A percentile compares a stretch with the other conserved stretches of the same genome.
Conservation (phyloP, 2,329 filamentous ascomycete genomes). For the Pestalotiopsis sp. region DNA sequence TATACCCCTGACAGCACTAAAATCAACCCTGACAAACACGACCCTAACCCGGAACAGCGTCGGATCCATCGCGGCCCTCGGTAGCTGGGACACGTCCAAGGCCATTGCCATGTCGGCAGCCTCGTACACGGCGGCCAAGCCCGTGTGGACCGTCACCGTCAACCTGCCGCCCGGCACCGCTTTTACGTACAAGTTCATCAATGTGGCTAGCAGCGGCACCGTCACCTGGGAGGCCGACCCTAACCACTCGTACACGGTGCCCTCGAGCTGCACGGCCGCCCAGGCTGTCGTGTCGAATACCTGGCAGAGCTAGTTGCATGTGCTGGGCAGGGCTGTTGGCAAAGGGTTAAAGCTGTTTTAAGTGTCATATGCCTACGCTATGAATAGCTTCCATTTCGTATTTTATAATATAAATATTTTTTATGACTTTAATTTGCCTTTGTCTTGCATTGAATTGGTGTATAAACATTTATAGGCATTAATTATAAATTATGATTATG, state of each 20-base stretch:
- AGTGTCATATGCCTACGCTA: not conserved
- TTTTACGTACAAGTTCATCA: constrained; percentile 60
- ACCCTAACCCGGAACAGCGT: constrained; percentile 14
- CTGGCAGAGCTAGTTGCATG: constrained; percentile 22
- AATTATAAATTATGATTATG: too few species aligned
- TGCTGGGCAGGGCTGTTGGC: not conserved
- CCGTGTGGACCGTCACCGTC: constrained; percentile 53
- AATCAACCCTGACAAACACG: too few species aligned
- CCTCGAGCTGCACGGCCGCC: constrained; percentile 22
- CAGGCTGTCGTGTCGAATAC: constrained; percentile 23
- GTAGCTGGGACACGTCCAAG: constrained; percentile 49
- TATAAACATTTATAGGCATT: too few species aligned
- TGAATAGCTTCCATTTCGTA: too few species aligned
- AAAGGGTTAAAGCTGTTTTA: not conserved
- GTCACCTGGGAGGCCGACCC: constrained; percentile 58
- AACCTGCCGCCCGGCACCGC: constrained; percentile 46
- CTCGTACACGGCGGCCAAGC: constrained; percentile 51
- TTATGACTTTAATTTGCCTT: too few species aligned
- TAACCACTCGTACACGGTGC: constrained; percentile 33
- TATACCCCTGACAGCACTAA: not conserved
- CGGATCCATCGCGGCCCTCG: constrained; percentile 40
- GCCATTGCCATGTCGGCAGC: constrained; percentile 51
- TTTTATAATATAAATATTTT: too few species aligned
- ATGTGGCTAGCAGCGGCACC: constrained; percentile 45
- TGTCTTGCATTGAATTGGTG: too few species aligned